Evolutionary conservation across 805 yeast species (phyloP), one percentile per base, ranked within the genome.

Genomic region (Kregervanrija fluxuum): DNA sequence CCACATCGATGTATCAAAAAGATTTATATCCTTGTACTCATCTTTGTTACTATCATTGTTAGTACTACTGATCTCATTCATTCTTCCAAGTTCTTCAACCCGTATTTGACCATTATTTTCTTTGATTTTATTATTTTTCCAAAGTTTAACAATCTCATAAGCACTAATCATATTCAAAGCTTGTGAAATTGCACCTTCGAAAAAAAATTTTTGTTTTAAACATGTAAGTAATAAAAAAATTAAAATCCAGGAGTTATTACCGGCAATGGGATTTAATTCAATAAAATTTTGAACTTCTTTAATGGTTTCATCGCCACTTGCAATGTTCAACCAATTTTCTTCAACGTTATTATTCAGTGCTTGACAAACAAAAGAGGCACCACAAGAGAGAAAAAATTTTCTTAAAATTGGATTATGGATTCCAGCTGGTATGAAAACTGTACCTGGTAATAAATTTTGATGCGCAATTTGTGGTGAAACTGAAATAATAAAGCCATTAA

Each of bases 401-500:
- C 58, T 54, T 38, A 69, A 47, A 5, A 62, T 51, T 3, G 53
- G 45, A 37, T 66, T 67, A 11, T 46, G 39, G 6, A 58, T 45
- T 10, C 67, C 64, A 8, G 62, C 59, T 1, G 73, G 71, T 1
- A 70, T 53, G 48, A 70, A 70, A 2, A 70, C 65, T 0, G 70
- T 66, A 1, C 61, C 61, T 1, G 74, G 70, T 11, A 70, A 67
- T 6, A 71, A 51, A 11, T 57, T 52, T 2, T 67, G 65, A 47
- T 69, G 73, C 0, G 74, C 65, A 34, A 63, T 53, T 45, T 70
- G 73, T 1, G 75, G 72, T 2, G 71, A 67, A 10, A 70, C 55
- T 3, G 69, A 54, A 5, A 64, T 63, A 47, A 73, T 62, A 48
- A 70, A 71, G 1, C 69, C 70, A 37, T 65, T 61, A 5, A 65